Evolutionary conservation across 73 alveolate genomes (phyloP), one percentile per base, ranked within the genome.

Genomic region (Symbiodinium pilosum): DNA sequence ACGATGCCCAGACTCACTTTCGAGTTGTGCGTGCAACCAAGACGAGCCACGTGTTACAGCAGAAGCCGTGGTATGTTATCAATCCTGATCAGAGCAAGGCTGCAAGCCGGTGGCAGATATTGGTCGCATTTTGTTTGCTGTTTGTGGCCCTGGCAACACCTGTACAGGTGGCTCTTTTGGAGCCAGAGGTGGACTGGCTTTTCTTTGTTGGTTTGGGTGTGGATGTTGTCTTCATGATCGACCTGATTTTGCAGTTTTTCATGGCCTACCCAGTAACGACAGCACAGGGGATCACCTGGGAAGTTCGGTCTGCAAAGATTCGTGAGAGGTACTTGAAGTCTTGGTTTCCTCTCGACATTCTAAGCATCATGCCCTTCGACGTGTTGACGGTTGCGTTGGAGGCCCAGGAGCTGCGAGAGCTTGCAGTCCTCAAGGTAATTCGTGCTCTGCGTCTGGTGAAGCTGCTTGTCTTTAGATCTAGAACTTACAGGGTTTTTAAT

Each of bases 381-480:
- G 73, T 88, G 26, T 16, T 88, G 86, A 41, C 95, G 47, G 73
- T 88, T 26, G 71, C 87, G 8, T 51, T 84, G 39, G 95, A 83
- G 30, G 56, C 86, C 12, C 41, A 12, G 34, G 86, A 75, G 43
- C 86, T 75, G 30, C 86, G 86, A 12, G 86, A 36, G 44, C 52
- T 75, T 12, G 47, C 43, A 38, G 95, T 56, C 34, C 40, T 88
- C 52, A 88, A 88, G 38, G 87, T 88, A 38, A 83, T 88, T 4
- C 95, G 95, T 0, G 95, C 95, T 51, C 39, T 88, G 44, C 95
- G 95, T 12, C 54, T 88, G 73, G 30, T 88, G 87, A 88, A 88
- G 44, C 87, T 43, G 14, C 44, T 16, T 26, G 87, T 71, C 20
- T 41, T 88, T 44, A 84, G 30, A 47, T 14, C 14, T 14, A 6